These are phyloP conservation scores for Alnus glutinosa DNA, from an alignment of 306 rosid genomes.

Conservation along the genomic window DNA sequence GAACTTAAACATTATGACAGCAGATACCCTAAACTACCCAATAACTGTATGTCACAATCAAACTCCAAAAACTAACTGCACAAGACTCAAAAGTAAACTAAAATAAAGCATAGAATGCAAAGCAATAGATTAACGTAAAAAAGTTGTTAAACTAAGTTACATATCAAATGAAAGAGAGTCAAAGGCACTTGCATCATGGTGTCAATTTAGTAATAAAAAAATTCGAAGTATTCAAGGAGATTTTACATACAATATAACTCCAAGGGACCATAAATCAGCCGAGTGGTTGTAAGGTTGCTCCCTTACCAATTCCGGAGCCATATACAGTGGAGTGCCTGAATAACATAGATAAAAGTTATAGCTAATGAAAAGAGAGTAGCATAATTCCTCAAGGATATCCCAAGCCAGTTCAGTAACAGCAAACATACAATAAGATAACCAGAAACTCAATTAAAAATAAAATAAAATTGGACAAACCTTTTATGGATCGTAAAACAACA, in stretches of 20 bases:
- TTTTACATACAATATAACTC: conserved; percentile 81
- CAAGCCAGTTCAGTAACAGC: conserved; percentile 20
- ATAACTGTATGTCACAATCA: background rate
- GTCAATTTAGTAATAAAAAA: background rate
- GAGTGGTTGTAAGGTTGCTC: conserved; percentile 98
- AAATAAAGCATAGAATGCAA: conserved; percentile 8
- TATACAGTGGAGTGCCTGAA: conserved; percentile 93
- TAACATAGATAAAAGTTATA: conserved; percentile 10
- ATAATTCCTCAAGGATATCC: conserved; percentile 8
- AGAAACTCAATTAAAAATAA: conserved; percentile 8
- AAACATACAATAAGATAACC: conserved; percentile 6
- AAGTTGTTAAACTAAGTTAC: conserved; percentile 5
- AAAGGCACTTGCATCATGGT: conserved; percentile 6
- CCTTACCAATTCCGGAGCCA: conserved; percentile 98
- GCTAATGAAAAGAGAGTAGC: background rate
- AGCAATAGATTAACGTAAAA: background rate
- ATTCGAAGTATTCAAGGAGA: conserved; percentile 16
- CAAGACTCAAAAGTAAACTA: conserved; percentile 1
- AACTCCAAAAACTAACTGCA: background rate
- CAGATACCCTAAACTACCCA: background rate
- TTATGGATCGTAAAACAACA: conserved; percentile 92
- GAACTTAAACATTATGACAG: background rate
- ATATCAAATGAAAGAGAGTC: conserved; percentile 20
- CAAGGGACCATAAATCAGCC: conserved; percentile 98
- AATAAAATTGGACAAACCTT: conserved; percentile 59